Conservation (phyloP, 495 filamentous ascomycete species). For the Acidiella bohemica region DNA sequence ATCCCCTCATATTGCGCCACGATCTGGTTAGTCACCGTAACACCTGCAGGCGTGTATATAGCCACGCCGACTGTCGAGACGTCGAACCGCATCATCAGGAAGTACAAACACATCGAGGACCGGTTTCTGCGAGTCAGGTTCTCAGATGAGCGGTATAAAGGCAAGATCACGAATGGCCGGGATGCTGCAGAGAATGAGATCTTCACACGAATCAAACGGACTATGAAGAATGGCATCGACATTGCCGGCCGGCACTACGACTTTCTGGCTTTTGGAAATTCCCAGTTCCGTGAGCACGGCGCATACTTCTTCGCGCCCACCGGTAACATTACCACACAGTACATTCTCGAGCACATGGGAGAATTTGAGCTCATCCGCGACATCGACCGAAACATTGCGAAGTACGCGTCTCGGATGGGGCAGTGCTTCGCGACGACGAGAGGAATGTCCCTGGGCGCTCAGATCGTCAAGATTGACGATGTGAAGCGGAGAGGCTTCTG, state of each 20-base stretch:
- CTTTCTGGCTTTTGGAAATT: conserved; percentile 91
- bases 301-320: conserved; percentile 75
- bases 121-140: conserved; percentile 88
- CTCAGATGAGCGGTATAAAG: conserved; percentile 61
- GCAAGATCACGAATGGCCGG: conserved; percentile 42
- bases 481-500: conserved; percentile 48
- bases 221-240: conserved; percentile 62
- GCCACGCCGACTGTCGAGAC: conserved; percentile 66
- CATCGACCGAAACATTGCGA: conserved; percentile 46
- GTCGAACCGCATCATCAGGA: conserved; percentile 73
- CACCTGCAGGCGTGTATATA: conserved; percentile 70
- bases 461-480: conserved; percentile 44
- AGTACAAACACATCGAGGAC: conserved; percentile 53
- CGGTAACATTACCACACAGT: conserved; percentile 45
- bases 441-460: conserved; percentile 41
- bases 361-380: conserved; percentile 56
- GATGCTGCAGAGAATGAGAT: conserved; percentile 52
- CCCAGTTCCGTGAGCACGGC: conserved; percentile 82
- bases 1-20: conserved; percentile 61
- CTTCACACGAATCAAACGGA: conserved; percentile 57
- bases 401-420: conserved; percentile 74
- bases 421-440: conserved; percentile 94
- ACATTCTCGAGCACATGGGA: conserved; percentile 89
- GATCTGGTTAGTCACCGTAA: conserved; percentile 61
- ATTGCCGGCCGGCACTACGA: conserved; percentile 73